Percentiles rank a stretch among this genome's conserved stretches.
phyloP scores from a whole-genome alignment of 805 yeast species.

The Saccharomycopsis javanensis region DNA sequence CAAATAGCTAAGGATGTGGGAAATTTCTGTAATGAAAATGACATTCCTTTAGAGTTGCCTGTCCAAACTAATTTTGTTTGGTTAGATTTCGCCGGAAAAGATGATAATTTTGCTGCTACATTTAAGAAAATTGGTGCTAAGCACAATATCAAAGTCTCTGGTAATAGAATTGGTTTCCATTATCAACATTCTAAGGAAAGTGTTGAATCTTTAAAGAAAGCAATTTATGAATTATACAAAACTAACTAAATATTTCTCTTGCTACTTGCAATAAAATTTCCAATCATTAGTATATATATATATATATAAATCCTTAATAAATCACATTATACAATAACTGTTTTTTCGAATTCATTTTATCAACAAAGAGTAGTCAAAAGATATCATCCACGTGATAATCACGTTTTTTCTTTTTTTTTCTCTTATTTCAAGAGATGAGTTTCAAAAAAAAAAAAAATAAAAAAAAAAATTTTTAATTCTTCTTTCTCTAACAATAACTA shows the following conservation, averaged over 20 bases:
- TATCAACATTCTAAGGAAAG: conserved; percentile 50
- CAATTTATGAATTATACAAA: conserved; percentile 26
- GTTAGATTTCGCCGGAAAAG: conserved; percentile 38
- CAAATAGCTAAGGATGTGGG: conserved; percentile 42
- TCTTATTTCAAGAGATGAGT: too few species aligned
- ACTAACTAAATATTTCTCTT: not conserved
- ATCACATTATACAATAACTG: not conserved
- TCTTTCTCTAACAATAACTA: too few species aligned
- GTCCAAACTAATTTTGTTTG: conserved; percentile 80
- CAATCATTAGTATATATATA: too few species aligned
- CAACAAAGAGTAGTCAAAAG: not conserved
- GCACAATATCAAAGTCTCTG: conserved; percentile 54
- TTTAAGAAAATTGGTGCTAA: conserved; percentile 47
- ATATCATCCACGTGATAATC: too few species aligned
- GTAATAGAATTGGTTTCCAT: conserved; percentile 75
- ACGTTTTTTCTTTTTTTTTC: too few species aligned
- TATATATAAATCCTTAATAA: not conserved
- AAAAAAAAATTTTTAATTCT: too few species aligned
- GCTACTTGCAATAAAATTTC: too few species aligned
- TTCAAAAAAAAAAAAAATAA: too few species aligned
- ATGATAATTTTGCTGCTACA: conserved; percentile 30
- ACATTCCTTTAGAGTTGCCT: conserved; percentile 59
- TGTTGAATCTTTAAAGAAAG: conserved; percentile 46
- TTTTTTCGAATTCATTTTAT: too few species aligned
- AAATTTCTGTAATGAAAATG: conserved; percentile 40